Conservation (phyloP, 108 stramenopile genomes). For the Cyclotella cryptica region DNA sequence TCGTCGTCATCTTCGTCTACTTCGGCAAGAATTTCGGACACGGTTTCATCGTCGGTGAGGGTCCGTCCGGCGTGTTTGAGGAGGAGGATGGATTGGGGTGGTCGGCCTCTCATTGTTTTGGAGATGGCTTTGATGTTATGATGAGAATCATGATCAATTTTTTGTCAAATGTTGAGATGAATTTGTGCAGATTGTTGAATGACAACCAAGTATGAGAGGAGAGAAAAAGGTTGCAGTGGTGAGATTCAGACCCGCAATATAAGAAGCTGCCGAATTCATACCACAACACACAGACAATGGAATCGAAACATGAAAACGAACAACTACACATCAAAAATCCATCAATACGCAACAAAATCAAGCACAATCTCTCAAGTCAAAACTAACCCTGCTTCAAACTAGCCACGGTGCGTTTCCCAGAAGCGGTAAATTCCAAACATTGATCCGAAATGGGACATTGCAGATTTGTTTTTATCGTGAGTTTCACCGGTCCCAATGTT, state of each 20-base stretch:
- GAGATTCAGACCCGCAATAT: not conserved
- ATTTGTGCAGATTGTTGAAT: not conserved
- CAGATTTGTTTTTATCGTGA: slow-evolving; percentile 66
- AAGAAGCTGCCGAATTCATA: no score
- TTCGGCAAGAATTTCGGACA: slow-evolving; percentile 63
- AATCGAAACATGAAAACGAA: not conserved
- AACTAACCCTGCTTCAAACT: slow-evolving; percentile 66
- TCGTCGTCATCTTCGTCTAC: slow-evolving; percentile 68
- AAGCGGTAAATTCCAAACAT: slow-evolving; percentile 63
- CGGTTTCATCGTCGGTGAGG: slow-evolving; percentile 66
- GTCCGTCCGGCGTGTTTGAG: slow-evolving; percentile 58
- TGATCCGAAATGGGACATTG: slow-evolving; percentile 65
- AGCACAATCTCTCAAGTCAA: slow-evolving; percentile 56
- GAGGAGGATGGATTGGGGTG: slow-evolving; percentile 57
- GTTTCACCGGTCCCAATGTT: slow-evolving; percentile 52
- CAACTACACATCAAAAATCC: not conserved
- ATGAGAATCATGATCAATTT: not conserved
- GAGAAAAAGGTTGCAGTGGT: not conserved
- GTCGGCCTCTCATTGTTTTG: slow-evolving; percentile 65
- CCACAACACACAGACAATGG: not conserved
- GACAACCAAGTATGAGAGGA: not conserved
- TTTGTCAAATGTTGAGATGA: not conserved
- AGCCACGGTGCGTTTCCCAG: slow-evolving; percentile 59
- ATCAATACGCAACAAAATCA: not conserved
- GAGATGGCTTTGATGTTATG: slow-evolving; percentile 33